These are phyloP conservation scores for Hamigera avellanea DNA, from an alignment of 495 filamentous ascomycete species.

Conservation along the genomic window DNA sequence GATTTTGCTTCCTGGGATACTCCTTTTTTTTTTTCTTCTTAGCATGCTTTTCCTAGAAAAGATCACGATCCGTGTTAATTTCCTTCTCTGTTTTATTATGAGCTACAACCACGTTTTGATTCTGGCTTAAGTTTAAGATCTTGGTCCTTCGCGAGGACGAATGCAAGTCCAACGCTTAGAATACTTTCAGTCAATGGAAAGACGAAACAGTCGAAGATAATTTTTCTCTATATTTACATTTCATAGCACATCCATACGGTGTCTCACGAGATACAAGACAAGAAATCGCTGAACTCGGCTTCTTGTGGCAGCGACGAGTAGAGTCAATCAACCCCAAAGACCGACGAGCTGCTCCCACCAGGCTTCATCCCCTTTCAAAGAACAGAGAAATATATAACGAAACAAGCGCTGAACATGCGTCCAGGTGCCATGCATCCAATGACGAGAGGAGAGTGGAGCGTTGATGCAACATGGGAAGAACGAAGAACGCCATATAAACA, in stretches of 20 bases:
- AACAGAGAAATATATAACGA: conserved; percentile 4
- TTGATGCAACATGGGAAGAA: conserved; percentile 9
- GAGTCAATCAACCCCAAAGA: background rate
- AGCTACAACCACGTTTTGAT: background rate
- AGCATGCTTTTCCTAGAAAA: background rate
- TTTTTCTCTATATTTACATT: no score
- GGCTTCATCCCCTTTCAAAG: background rate
- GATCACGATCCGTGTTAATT: no score
- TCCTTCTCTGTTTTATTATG: background rate
- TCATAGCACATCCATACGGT: no score
- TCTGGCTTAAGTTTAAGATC: background rate
- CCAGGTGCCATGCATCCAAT: conserved; percentile 21
- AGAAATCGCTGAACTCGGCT: background rate
- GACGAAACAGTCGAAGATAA: no score
- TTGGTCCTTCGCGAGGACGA: background rate
- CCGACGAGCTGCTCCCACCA: background rate
- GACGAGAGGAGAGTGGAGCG: conserved; percentile 28
- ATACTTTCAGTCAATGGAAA: no score
- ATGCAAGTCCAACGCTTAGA: no score
- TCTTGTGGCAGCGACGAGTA: no score
- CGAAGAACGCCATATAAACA: conserved; percentile 21
- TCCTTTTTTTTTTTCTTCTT: no score
- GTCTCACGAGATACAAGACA: background rate
- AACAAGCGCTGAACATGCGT: conserved; percentile 10
- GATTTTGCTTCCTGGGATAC: no score